Evolutionary conservation across 805 yeast genomes (phyloP).

Genomic region (Kuraishia molischiana): DNA sequence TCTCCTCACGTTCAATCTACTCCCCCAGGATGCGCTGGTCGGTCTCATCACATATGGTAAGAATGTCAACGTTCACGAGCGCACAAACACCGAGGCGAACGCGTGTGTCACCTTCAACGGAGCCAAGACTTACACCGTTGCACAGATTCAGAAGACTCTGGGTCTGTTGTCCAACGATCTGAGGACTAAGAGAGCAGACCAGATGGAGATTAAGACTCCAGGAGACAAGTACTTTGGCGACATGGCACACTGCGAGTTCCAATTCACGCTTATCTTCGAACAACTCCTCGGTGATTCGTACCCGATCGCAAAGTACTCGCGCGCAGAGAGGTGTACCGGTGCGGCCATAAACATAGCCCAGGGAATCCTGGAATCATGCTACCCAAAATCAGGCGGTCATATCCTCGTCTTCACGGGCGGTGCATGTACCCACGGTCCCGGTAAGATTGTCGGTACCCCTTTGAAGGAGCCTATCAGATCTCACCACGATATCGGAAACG

Average conservation of each 20-base stretch:
- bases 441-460: constrained; percentile 43
- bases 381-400: constrained; percentile 43
- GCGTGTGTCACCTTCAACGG: constrained; percentile 46
- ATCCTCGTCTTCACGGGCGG: constrained; percentile 50
- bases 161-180: constrained; percentile 30
- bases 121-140: constrained; percentile 34
- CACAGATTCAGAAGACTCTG: constrained; percentile 33
- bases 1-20: constrained; percentile 25
- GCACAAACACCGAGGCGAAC: constrained; percentile 24
- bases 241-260: constrained; percentile 39
- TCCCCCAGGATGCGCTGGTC: constrained; percentile 46
- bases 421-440: constrained; percentile 59
- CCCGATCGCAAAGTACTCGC: constrained; percentile 30
- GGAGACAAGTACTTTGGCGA: constrained; percentile 37
- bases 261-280: constrained; percentile 37
- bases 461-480: constrained; percentile 59
- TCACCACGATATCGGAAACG: constrained; percentile 48
- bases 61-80: constrained; percentile 47
- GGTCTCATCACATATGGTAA: constrained; percentile 54
- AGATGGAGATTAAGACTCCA: constrained; percentile 6
- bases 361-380: constrained; percentile 24
- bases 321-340: constrained; percentile 50
- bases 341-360: constrained; percentile 43
- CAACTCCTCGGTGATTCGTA: constrained; percentile 38
- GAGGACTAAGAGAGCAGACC: constrained; percentile 8